phyloP scores from a whole-genome alignment of 148 eudicot species.

The Salicornia ramosissima region DNA sequence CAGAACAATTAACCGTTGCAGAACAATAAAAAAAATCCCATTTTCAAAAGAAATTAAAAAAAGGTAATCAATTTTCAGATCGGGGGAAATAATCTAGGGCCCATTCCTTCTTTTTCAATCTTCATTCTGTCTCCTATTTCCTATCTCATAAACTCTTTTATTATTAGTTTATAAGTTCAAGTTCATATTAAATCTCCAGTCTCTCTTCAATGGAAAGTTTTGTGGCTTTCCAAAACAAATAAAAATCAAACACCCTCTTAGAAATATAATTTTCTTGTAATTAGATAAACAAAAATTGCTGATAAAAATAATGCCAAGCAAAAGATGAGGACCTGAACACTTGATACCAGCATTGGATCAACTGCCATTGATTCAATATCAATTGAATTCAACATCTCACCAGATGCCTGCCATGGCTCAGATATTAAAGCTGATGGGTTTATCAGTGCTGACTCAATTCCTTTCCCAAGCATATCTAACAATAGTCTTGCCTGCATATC shows the following conservation, averaged over 20 bases:
- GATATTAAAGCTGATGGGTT: slow-evolving; percentile 82
- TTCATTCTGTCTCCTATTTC: too few relatives aligned
- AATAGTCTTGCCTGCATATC: slow-evolving; percentile 98
- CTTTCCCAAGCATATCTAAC: slow-evolving; percentile 96
- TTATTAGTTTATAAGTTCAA: too few relatives aligned
- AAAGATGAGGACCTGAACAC: slow-evolving; percentile 65
- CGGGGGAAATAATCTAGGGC: too few relatives aligned
- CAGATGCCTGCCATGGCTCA: slow-evolving; percentile 94
- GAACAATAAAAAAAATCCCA: too few relatives aligned
- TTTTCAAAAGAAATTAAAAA: too few relatives aligned
- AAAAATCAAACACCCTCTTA: neutral
- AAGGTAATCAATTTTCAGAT: too few relatives aligned
- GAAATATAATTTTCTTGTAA: neutral
- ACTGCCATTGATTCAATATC: slow-evolving; percentile 95
- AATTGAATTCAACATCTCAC: slow-evolving; percentile 59
- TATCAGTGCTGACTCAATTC: slow-evolving; percentile 86
- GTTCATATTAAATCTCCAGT: too few relatives aligned
- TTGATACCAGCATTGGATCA: slow-evolving; percentile 69
- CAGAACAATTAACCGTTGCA: too few relatives aligned
- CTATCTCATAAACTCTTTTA: too few relatives aligned
- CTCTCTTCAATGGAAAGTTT: too few relatives aligned
- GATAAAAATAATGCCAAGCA: neutral
- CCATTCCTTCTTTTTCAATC: too few relatives aligned
- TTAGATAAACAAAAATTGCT: neutral
- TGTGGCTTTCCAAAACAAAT: too few relatives aligned